Percentiles rank a stretch among this genome's conserved stretches.
Evolutionary conservation across 176 grass and related monocot species (phyloP).

Genomic region (Guadua angustifolia): DNA sequence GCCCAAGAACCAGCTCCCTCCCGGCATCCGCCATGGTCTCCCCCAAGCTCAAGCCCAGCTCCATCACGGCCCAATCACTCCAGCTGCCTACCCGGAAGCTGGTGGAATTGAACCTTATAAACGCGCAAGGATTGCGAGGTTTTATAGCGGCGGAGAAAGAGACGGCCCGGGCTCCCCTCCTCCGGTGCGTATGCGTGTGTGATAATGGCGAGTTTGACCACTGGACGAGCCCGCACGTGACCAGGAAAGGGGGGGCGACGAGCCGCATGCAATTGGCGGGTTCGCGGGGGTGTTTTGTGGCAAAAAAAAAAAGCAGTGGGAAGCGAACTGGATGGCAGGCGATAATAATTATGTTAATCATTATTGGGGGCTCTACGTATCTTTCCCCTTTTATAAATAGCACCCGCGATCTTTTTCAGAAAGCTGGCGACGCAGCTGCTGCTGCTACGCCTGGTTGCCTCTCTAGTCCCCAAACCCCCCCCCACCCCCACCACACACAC

Average conservation of each 20-base stretch:
- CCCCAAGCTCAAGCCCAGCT: conserved; percentile 79
- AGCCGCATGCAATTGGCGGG: neutral
- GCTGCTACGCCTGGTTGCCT: neutral
- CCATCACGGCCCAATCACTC: conserved; percentile 41
- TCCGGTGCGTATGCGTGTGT: conserved; percentile 25
- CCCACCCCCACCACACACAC: too few relatives aligned
- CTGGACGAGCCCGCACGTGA: conserved; percentile 65
- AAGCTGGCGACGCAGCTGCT: conserved; percentile 47
- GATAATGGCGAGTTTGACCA: conserved; percentile 73
- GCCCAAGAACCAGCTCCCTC: conserved; percentile 64
- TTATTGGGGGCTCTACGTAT: conserved; percentile 62
- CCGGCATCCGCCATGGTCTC: conserved; percentile 56
- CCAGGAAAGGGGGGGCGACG: neutral
- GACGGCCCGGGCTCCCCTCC: neutral
- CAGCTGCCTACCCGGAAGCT: neutral
- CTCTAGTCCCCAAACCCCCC: neutral
- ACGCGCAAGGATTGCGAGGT: conserved; percentile 6
- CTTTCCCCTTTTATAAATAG: conserved; percentile 64
- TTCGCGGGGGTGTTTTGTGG: neutral
- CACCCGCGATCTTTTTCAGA: conserved; percentile 66
- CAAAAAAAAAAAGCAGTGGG: neutral
- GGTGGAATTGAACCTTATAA: conserved; percentile 28
- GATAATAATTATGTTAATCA: conserved; percentile 67
- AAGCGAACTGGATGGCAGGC: conserved; percentile 23
- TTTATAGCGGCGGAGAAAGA: conserved; percentile 41